phyloP scores from a whole-genome alignment of 768 basidiomycete genomes.

The Tylopilus sp. region DNA sequence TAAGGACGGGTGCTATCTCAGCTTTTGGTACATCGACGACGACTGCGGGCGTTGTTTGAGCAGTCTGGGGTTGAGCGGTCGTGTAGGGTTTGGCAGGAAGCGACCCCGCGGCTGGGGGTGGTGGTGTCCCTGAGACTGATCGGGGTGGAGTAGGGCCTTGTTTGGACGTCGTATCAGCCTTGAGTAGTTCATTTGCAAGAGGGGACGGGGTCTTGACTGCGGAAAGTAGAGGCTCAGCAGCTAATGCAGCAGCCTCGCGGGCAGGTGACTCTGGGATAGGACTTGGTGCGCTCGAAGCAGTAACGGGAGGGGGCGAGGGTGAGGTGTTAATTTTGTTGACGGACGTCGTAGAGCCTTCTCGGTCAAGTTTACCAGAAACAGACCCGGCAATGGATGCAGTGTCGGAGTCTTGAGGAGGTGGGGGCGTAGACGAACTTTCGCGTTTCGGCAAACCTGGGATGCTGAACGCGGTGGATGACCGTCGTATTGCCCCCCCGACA shows the following conservation, averaged over 20 bases:
- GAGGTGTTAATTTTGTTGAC: conserved; percentile 35
- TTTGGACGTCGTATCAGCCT: conserved; percentile 15
- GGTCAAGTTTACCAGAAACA: conserved; percentile 27
- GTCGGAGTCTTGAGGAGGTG: conserved; percentile 27
- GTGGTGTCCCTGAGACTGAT: conserved; percentile 21
- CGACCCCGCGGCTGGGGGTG: conserved; percentile 11
- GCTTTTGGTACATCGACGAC: conserved; percentile 24
- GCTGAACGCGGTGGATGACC: conserved; percentile 54
- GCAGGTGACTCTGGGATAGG: conserved; percentile 71
- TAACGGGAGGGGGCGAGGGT: conserved; percentile 21
- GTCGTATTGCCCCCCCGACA: conserved; percentile 57
- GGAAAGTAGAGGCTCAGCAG: conserved; percentile 26
- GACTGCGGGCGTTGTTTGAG: neutral
- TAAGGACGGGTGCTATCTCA: conserved; percentile 46
- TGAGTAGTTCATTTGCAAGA: conserved; percentile 31
- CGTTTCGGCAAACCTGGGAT: conserved; percentile 36
- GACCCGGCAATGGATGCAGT: conserved; percentile 25
- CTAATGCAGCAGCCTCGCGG: conserved; percentile 47
- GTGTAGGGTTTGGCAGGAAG: conserved; percentile 9
- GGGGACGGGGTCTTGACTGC: conserved; percentile 40
- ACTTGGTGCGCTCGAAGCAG: conserved; percentile 41
- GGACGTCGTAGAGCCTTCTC: conserved; percentile 26
- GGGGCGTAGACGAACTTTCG: conserved; percentile 22
- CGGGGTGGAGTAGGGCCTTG: conserved; percentile 15
- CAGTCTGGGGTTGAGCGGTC: neutral